Base-by-base conservation (phyloP, 176 grass and related monocot species). In the Triticum aestivum region DNA sequence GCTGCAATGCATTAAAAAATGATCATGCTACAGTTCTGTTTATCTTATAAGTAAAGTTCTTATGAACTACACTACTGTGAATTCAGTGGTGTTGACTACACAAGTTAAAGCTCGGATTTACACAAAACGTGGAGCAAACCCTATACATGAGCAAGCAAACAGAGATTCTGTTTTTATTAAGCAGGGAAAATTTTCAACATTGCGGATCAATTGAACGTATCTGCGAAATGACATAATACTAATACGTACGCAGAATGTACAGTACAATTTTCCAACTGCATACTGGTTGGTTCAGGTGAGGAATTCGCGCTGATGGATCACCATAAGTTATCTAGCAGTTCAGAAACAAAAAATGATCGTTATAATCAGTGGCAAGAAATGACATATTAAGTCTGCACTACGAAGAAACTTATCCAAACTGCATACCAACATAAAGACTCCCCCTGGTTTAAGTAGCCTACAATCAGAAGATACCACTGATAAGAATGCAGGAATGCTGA, bases 291-390 rank as follows among this genome's bases (percentile, higher is more conserved):
- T 99, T 99, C 85, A 96, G 72, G 90, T 91, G 93, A 67, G 87
- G 84, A 63, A 99, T 27, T 33, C 97, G 84, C 39, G 86, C 91
- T 52, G 90, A 96, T 83, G 97, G 97, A 90, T 96, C 97, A 52
- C 97, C 94, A 87, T 99, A 99, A 61, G 97, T 99, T 91, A 99
- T 99, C 97, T 99, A 86, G 64, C 37, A 90, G 34, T 65, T 59
- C 7, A 92, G 54, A 88, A 45, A 82, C 3, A 45, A 80, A 85
- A 81, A 18, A 30, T 45, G 13, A 67, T 82, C 79, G 82, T 37
- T 77, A 83, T 17, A 75, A 78, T 69, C 1, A 41, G 63, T 76
- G 79, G 61, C 11, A 84, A 10, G 35, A 38, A 78, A 75, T 32
- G 39, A 71, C 32, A 85, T 39, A 79, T 82, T 75, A 69, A 21